These are phyloP conservation scores for Malassezia obtusa DNA, from an alignment of 1,284 basidiomycete species.

Conservation along the genomic window DNA sequence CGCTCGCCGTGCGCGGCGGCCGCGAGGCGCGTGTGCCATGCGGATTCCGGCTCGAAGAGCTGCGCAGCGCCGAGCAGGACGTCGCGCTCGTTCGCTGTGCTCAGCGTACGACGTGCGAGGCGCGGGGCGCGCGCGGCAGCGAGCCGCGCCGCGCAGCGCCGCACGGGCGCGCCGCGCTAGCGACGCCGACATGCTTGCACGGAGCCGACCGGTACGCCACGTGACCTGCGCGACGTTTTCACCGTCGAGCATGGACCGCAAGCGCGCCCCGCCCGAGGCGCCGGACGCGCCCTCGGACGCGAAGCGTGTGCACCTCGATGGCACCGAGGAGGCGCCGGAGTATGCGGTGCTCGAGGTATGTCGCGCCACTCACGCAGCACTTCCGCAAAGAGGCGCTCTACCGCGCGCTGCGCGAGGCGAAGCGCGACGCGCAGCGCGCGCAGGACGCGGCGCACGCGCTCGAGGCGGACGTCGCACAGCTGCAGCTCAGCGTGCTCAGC, in stretches of 20 bases:
- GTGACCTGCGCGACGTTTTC: conserved; percentile 3
- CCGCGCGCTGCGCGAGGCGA: conserved; percentile 32
- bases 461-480: conserved; percentile 18
- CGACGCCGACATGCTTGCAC: not conserved
- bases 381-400: conserved; percentile 45
- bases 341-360: conserved; percentile 26
- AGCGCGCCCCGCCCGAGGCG: conserved; percentile 22
- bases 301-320: conserved; percentile 17
- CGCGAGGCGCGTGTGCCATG: not conserved
- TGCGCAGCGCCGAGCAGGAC: not conserved
- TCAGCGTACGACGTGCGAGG: not conserved
- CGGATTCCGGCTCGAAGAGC: not conserved
- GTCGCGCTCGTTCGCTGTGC: not conserved
- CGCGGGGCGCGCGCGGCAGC: not conserved
- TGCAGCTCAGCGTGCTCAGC: conserved; percentile 21
- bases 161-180: not conserved
- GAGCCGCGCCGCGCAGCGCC: not conserved
- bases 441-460: conserved; percentile 9
- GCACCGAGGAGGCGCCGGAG: conserved; percentile 21
- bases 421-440: conserved; percentile 24
- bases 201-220: not conserved
- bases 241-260: conserved; percentile 24
- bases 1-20: no score
- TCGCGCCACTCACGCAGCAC: conserved; percentile 18
- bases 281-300: not conserved